phyloP scores from a whole-genome alignment of 2,329 filamentous ascomycete species.

The Pseudopyrenochaeta lycopersici region DNA sequence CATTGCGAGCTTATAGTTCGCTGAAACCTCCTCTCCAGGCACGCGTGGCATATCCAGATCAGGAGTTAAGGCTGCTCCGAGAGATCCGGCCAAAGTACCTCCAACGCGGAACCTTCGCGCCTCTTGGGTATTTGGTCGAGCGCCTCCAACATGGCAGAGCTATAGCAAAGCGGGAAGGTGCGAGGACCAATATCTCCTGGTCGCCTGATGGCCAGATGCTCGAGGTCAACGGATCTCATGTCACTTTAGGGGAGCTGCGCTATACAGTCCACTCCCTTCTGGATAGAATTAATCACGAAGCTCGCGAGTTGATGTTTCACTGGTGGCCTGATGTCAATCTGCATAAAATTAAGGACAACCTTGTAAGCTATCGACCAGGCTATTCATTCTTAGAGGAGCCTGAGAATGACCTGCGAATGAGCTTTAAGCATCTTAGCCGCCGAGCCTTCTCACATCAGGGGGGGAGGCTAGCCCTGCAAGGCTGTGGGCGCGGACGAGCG shows the following conservation, averaged over 20 bases:
- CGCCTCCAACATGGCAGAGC: conserved; percentile 8
- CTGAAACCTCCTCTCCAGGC: conserved; percentile 10
- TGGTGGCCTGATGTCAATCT: conserved; percentile 8
- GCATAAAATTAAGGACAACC: conserved; percentile 3
- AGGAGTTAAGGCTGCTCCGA: conserved; percentile 8
- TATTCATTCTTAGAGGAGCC: conserved; percentile 10
- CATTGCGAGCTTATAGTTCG: conserved; percentile 5
- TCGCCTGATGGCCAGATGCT: conserved; percentile 8
- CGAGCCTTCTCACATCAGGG: conserved; percentile 4
- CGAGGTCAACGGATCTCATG: conserved; percentile 2
- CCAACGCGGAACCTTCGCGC: conserved; percentile 10
- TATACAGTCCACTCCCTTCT: too few species aligned
- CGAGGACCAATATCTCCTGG: conserved; percentile 9
- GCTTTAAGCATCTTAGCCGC: too few species aligned
- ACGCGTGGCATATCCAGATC: conserved; percentile 1
- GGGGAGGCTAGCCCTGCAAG: conserved; percentile 1
- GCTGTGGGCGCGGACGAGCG: too few species aligned
- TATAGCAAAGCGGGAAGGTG: conserved; percentile 12
- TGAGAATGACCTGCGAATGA: conserved; percentile 10
- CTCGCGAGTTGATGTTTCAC: conserved; percentile 8
- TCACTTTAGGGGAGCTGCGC: conserved; percentile 6
- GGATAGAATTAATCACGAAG: conserved; percentile 3
- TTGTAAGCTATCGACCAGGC: conserved; percentile 8
- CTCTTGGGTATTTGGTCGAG: conserved; percentile 10
- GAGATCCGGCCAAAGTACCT: conserved; percentile 11